A percentile compares a stretch with the other conserved stretches of the same genome.
Evolutionary conservation across 2,329 filamentous ascomycete species (phyloP).

Genomic region (Aureobasidium musti): DNA sequence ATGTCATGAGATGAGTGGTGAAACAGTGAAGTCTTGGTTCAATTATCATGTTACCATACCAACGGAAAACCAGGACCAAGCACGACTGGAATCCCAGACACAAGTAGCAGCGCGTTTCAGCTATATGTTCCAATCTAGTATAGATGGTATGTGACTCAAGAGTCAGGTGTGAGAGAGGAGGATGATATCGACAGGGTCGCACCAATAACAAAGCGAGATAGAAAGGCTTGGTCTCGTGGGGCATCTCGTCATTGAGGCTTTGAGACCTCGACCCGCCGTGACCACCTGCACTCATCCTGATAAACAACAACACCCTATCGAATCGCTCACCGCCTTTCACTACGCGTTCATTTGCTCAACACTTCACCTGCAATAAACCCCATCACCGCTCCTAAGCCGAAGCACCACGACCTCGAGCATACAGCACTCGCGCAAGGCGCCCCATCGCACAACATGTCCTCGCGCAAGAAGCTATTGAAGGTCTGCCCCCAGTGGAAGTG

Average conservation of each 20-base stretch:
- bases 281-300: slow-evolving; percentile 18
- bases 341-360: not conserved
- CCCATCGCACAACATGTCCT: slow-evolving; percentile 39
- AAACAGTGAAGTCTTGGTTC: not conserved
- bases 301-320: slow-evolving; percentile 21
- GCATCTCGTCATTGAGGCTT: slow-evolving; percentile 24
- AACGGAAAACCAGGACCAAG: too few species aligned
- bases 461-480: slow-evolving; percentile 46
- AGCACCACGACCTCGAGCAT: slow-evolving; percentile 10
- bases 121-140: not conserved
- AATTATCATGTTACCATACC: too few species aligned
- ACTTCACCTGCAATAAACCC: not conserved
- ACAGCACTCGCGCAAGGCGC: slow-evolving; percentile 15
- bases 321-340: slow-evolving; percentile 17
- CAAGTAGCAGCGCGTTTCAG: not conserved
- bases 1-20: too few species aligned
- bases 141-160: not conserved
- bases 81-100: not conserved
- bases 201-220: slow-evolving; percentile 13
- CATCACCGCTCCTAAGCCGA: not conserved
- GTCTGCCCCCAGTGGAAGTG: slow-evolving; percentile 31
- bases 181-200: not conserved
- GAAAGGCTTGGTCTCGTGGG: slow-evolving; percentile 21
- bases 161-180: not conserved
- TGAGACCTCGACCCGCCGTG: slow-evolving; percentile 21